A percentile compares a stretch with the other conserved stretches of the same genome.
These are phyloP conservation scores for Aspergillus egyptiacus DNA, from an alignment of 495 filamentous ascomycete species.

Conservation along the genomic window DNA sequence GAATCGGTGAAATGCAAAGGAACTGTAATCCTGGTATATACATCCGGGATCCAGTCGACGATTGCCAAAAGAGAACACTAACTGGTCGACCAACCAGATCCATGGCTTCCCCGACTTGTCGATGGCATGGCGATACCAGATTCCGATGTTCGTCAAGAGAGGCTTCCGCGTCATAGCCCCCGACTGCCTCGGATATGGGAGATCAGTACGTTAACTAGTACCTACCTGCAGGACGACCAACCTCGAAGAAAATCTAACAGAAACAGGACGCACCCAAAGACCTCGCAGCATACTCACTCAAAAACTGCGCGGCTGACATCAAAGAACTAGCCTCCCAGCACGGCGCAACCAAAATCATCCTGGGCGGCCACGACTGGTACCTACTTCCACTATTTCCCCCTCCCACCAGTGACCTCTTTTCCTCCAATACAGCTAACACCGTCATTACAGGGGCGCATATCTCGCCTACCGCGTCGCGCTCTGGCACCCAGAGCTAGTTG, in stretches of 20 bases:
- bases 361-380: slow-evolving; percentile 91
- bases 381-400: too few relatives aligned
- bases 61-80: too few relatives aligned
- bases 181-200: slow-evolving; percentile 77
- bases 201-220: slow-evolving; percentile 51
- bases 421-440: background rate
- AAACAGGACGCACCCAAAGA: slow-evolving; percentile 53
- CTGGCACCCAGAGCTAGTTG: slow-evolving; percentile 65
- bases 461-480: slow-evolving; percentile 59
- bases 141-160: slow-evolving; percentile 64
- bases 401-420: too few relatives aligned
- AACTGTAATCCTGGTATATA: slow-evolving; percentile 59
- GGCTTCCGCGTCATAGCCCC: slow-evolving; percentile 69
- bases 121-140: slow-evolving; percentile 75
- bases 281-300: slow-evolving; percentile 57
- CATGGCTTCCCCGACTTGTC: slow-evolving; percentile 66
- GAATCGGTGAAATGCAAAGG: slow-evolving; percentile 42
- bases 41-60: background rate
- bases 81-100: slow-evolving; percentile 30
- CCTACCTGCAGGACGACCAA: too few relatives aligned
- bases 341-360: slow-evolving; percentile 53
- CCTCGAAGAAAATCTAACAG: background rate
- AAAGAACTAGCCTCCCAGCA: slow-evolving; percentile 56
- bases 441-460: slow-evolving; percentile 43
- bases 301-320: slow-evolving; percentile 65